Conservation (phyloP, 2,329 filamentous ascomycete genomes). For the Penicillium sp. region DNA sequence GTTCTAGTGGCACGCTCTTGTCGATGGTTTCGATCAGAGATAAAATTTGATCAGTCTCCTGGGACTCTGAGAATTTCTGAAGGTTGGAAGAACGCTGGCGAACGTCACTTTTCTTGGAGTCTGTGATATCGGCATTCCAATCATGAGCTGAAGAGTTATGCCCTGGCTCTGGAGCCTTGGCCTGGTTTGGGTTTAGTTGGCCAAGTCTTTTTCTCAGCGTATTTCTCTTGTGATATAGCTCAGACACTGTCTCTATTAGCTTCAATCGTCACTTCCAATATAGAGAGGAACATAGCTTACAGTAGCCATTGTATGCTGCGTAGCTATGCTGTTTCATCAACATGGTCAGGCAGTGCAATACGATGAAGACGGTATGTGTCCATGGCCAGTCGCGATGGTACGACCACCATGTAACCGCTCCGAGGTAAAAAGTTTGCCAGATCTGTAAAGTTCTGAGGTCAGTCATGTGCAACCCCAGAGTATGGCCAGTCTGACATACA, state of each 20-base stretch:
- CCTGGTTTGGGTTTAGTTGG: slow-evolving; percentile 10
- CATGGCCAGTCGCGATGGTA: slow-evolving; percentile 75
- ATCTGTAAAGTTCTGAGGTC: slow-evolving; percentile 42
- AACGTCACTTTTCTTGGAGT: slow-evolving; percentile 33
- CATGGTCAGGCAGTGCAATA: slow-evolving; percentile 70
- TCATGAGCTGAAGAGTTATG: neutral
- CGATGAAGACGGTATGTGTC: slow-evolving; percentile 77
- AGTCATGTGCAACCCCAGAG: neutral
- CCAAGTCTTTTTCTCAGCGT: slow-evolving; percentile 21
- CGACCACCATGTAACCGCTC: slow-evolving; percentile 64
- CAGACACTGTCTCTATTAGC: slow-evolving; percentile 49
- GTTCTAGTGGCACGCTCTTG: slow-evolving; percentile 56
- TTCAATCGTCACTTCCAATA: neutral
- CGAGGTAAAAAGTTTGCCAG: slow-evolving; percentile 69
- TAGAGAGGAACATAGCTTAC: slow-evolving; percentile 28
- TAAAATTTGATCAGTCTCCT: slow-evolving; percentile 57
- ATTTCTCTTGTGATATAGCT: slow-evolving; percentile 55
- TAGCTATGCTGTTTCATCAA: slow-evolving; percentile 77
- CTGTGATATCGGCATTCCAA: slow-evolving; percentile 8
- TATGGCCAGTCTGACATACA: slow-evolving; percentile 37
- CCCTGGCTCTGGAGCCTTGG: neutral
- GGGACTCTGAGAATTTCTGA: slow-evolving; percentile 15
- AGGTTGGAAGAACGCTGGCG: slow-evolving; percentile 40
- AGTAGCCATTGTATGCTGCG: slow-evolving; percentile 75
- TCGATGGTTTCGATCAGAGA: slow-evolving; percentile 64